A percentile compares a stretch with the other conserved stretches of the same genome.
Evolutionary conservation across 2,329 filamentous ascomycete genomes (phyloP).

Genomic region (Penicillium brevicompactum): DNA sequence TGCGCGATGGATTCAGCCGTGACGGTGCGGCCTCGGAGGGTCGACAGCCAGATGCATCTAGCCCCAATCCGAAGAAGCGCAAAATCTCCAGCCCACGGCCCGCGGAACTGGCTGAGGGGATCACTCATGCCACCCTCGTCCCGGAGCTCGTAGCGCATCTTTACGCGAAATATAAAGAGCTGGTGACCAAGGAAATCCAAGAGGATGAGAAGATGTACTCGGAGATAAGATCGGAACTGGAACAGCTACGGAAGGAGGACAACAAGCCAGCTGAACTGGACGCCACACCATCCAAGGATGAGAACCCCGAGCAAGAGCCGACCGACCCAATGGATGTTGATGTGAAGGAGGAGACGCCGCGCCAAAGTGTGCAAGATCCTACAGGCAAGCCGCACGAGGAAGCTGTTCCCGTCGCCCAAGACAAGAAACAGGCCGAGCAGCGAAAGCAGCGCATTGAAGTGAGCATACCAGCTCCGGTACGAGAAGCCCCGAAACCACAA

Average conservation of each 20-base stretch:
- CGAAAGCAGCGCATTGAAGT: conserved; percentile 3
- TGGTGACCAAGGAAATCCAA: conserved; percentile 69
- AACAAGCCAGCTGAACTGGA: conserved; percentile 46
- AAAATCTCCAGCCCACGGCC: conserved; percentile 69
- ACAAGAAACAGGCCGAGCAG: conserved; percentile 8
- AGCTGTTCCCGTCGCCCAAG: conserved; percentile 1
- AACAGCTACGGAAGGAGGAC: conserved; percentile 65
- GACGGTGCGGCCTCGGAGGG: conserved; percentile 34
- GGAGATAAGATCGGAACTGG: conserved; percentile 67
- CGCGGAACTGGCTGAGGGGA: conserved; percentile 67
- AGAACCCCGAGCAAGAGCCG: conserved; percentile 15
- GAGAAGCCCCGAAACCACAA: conserved; percentile 3
- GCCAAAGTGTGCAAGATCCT: conserved; percentile 7
- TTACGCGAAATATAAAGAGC: conserved; percentile 72
- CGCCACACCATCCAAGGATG: not conserved
- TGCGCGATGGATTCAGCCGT: conserved; percentile 71
- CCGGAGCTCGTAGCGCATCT: conserved; percentile 72
- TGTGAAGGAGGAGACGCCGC: conserved; percentile 24
- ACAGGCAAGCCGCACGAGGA: conserved; percentile 2
- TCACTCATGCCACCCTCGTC: conserved; percentile 67
- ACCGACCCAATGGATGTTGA: conserved; percentile 33
- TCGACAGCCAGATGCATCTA: conserved; percentile 26
- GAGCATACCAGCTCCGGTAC: conserved; percentile 7
- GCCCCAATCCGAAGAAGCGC: conserved; percentile 66
- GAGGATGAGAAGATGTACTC: conserved; percentile 72